These are phyloP conservation scores for Annulohypoxylon stygium DNA, from an alignment of 495 filamentous ascomycete genomes.

Conservation along the genomic window DNA sequence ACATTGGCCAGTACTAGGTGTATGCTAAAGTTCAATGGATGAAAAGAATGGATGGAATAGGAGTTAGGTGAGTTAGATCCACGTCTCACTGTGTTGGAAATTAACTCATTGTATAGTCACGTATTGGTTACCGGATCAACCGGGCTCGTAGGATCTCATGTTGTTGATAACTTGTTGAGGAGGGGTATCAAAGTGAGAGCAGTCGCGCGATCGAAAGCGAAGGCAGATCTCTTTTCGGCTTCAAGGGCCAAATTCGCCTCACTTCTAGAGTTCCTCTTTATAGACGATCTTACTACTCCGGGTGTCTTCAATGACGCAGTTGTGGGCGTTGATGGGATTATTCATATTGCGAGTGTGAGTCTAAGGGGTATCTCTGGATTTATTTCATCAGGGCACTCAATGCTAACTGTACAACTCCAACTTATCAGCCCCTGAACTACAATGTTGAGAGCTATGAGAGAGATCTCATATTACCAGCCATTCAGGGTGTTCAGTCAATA, in stretches of 20 bases:
- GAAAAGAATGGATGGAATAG: neutral
- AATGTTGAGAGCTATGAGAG: neutral
- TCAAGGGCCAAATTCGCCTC: neutral
- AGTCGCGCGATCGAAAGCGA: neutral
- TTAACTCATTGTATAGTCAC: neutral
- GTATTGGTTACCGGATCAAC: neutral
- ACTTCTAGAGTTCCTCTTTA: neutral
- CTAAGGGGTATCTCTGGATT: neutral
- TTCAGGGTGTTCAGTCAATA: neutral
- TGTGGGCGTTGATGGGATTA: neutral
- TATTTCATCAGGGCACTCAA: neutral
- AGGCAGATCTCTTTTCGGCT: neutral
- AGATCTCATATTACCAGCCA: constrained; percentile 6
- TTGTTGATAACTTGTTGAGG: neutral
- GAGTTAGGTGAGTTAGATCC: neutral
- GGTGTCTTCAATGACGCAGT: neutral
- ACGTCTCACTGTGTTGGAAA: neutral
- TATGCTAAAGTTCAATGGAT: too few species aligned
- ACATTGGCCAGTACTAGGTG: too few species aligned
- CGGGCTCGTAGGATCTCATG: constrained; percentile 2
- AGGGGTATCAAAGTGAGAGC: constrained; percentile 1
- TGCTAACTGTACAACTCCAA: neutral
- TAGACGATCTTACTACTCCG: constrained; percentile 8
- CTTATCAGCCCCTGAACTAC: neutral
- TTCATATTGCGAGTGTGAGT: constrained; percentile 6